These are phyloP conservation scores for Clavispora fructus DNA, from an alignment of 805 yeast species.

Conservation along the genomic window DNA sequence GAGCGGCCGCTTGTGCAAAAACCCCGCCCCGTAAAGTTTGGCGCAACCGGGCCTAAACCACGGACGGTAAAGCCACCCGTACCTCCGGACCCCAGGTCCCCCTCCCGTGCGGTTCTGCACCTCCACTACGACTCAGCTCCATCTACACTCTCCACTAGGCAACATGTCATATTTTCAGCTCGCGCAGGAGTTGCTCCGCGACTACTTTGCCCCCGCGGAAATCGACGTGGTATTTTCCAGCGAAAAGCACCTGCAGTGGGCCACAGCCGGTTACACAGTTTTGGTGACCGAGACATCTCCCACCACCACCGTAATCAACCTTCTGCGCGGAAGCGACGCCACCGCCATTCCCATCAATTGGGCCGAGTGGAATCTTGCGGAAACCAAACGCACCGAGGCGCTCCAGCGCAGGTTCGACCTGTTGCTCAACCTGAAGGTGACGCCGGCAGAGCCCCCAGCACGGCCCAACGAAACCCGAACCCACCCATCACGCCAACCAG, in stretches of 20 bases:
- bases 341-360: not conserved
- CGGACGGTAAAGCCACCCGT: not conserved
- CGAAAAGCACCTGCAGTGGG: constrained; percentile 2
- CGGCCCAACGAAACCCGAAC: too few species aligned
- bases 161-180: constrained; percentile 1
- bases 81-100: not conserved
- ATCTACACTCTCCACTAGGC: not conserved
- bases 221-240: not conserved
- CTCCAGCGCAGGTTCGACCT: not conserved
- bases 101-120: too few species aligned
- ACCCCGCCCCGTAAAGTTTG: not conserved
- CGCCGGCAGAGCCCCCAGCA: not conserved
- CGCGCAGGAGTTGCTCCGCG: not conserved
- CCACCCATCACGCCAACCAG: too few species aligned
- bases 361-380: not conserved
- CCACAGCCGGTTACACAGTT: not conserved
- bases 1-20: too few species aligned
- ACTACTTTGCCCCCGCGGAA: not conserved
- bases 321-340: not conserved
- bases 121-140: too few species aligned
- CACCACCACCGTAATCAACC: not conserved
- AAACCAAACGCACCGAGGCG: not conserved
- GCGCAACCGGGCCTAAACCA: not conserved
- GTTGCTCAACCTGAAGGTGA: not conserved
- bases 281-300: not conserved